phyloP scores from a whole-genome alignment of 2,329 filamentous ascomycete genomes.

The Colletotrichum scovillei region DNA sequence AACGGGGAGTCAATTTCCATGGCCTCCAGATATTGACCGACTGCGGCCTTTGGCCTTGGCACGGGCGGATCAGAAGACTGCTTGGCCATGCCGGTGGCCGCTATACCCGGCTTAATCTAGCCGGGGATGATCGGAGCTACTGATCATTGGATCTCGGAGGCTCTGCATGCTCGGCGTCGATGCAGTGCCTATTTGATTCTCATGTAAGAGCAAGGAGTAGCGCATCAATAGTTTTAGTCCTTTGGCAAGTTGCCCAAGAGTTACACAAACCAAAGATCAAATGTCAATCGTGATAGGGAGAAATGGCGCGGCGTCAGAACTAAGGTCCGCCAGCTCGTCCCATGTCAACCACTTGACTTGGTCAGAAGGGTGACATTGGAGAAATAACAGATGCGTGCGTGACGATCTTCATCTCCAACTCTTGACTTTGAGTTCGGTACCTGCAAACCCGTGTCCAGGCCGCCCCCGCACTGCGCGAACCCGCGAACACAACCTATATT shows the following conservation, averaged over 20 bases:
- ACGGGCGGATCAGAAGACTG: not conserved
- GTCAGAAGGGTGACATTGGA: constrained; percentile 15
- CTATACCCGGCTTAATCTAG: not conserved
- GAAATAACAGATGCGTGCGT: constrained; percentile 9
- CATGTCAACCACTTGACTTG: constrained; percentile 15
- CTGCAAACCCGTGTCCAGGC: not conserved
- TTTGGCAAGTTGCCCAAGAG: not conserved
- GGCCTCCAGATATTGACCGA: not conserved
- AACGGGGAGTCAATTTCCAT: not conserved
- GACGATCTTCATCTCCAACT: constrained; percentile 26
- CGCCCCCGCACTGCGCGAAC: constrained; percentile 4
- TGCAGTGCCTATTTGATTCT: not conserved
- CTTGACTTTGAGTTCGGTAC: not conserved
- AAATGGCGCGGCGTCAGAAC: constrained; percentile 2
- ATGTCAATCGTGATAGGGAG: not conserved
- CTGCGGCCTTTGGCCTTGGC: not conserved
- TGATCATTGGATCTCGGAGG: not conserved
- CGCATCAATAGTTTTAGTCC: not conserved
- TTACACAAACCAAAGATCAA: not conserved
- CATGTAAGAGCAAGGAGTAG: constrained; percentile 4
- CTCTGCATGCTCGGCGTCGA: constrained; percentile 7
- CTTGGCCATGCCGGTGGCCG: not conserved
- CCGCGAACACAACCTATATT: not conserved
- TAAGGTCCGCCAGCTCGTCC: not conserved
- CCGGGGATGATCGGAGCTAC: not conserved